Evolutionary conservation across 1,284 basidiomycete genomes (phyloP).

Genomic region (Cystobasidium pallidum): DNA sequence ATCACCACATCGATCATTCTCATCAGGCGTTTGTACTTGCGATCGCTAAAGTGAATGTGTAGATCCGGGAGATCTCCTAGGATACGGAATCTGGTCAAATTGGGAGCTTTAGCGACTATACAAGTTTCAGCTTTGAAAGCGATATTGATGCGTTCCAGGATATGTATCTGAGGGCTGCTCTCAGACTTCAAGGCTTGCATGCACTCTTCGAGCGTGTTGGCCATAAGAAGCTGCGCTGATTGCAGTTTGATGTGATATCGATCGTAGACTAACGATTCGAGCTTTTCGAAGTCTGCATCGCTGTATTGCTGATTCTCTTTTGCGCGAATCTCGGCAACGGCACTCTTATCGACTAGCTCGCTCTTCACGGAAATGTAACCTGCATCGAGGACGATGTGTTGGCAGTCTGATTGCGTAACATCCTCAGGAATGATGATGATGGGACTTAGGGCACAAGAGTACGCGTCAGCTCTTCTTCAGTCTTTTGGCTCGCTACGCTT

Average conservation of each 20-base stretch:
- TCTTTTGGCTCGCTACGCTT: conserved; percentile 28
- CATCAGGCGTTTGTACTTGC: conserved; percentile 94
- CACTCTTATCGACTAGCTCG: conserved; percentile 81
- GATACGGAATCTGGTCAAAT: conserved; percentile 86
- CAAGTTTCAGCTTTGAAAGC: conserved; percentile 90
- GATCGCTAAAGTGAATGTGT: conserved; percentile 83
- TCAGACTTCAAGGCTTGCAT: conserved; percentile 67
- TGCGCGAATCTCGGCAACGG: conserved; percentile 75
- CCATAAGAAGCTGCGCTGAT: conserved; percentile 89
- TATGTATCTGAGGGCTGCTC: conserved; percentile 68
- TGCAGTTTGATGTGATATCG: conserved; percentile 82
- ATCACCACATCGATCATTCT: conserved; percentile 88
- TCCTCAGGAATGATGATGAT: conserved; percentile 93
- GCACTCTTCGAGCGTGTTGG: conserved; percentile 80
- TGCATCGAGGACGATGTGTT: conserved; percentile 90
- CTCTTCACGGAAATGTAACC: conserved; percentile 95
- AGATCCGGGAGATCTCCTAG: conserved; percentile 86
- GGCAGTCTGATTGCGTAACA: conserved; percentile 75
- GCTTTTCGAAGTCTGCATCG: conserved; percentile 82
- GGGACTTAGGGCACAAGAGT: conserved; percentile 59
- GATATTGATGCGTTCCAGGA: conserved; percentile 92
- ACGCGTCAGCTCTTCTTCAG: conserved; percentile 1
- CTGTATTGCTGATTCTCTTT: conserved; percentile 86
- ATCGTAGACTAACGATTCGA: conserved; percentile 98
- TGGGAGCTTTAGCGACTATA: conserved; percentile 84